phyloP scores from a whole-genome alignment of 257 asterid genomes.

The Anisodus acutangulus region DNA sequence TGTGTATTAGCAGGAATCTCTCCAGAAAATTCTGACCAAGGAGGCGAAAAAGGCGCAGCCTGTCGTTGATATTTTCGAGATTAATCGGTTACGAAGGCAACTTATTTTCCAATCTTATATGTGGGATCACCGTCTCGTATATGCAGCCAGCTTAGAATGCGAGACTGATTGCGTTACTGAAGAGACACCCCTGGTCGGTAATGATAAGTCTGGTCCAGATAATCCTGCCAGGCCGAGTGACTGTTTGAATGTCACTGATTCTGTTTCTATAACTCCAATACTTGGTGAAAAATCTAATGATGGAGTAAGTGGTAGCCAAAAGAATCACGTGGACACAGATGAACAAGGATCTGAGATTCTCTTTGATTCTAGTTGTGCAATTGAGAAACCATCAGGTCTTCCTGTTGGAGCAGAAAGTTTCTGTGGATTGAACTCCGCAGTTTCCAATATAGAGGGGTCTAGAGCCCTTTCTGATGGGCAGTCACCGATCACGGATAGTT shows the following conservation, averaged over 20 bases:
- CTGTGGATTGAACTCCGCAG: conserved; percentile 47
- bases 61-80: conserved; percentile 68
- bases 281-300: conserved; percentile 43
- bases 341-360: conserved; percentile 40
- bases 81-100: conserved; percentile 76
- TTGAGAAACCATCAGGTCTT: conserved; percentile 38
- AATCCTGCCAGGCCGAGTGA: conserved; percentile 37
- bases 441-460: conserved; percentile 46
- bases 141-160: conserved; percentile 58
- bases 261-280: conserved; percentile 41
- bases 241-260: conserved; percentile 36
- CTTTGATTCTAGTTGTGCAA: conserved; percentile 35
- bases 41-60: conserved; percentile 67
- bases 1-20: conserved; percentile 60
- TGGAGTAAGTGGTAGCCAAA: conserved; percentile 30
- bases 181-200: conserved; percentile 44
- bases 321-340: conserved; percentile 40
- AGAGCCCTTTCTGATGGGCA: conserved; percentile 72
- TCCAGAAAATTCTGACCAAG: conserved; percentile 60
- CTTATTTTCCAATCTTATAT: conserved; percentile 73
- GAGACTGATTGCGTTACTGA: conserved; percentile 39
- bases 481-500: conserved; percentile 49
- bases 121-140: conserved; percentile 87
- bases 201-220: conserved; percentile 45
- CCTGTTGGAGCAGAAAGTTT: conserved; percentile 42